Conservation (phyloP, 208 protist genomes). For the Trypanosoma brucei region DNA sequence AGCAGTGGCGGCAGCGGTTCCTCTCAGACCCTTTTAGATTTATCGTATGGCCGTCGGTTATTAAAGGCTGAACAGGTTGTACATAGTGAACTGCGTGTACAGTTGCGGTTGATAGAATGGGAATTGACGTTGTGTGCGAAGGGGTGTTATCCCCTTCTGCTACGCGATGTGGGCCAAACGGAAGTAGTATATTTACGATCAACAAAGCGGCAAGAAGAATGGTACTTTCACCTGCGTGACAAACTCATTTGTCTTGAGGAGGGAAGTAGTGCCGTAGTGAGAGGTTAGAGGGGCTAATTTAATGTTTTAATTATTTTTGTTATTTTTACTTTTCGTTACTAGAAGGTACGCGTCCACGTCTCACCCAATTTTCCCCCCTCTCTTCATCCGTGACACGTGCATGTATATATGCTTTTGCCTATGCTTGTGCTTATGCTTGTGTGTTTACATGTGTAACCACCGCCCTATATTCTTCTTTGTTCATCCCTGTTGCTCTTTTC, state of each 20-base stretch:
- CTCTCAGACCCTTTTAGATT: neutral
- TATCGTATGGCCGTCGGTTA: slow-evolving; percentile 1
- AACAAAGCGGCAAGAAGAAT: slow-evolving; percentile 10
- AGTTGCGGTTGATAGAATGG: slow-evolving; percentile 13
- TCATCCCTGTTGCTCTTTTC: neutral
- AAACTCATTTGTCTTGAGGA: slow-evolving; percentile 13
- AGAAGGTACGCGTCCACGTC: too few relatives aligned
- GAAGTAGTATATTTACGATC: slow-evolving; percentile 10
- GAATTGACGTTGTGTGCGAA: slow-evolving; percentile 7
- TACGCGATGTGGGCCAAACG: slow-evolving; percentile 10
- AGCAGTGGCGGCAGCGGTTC: too few relatives aligned
- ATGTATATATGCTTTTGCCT: slow-evolving; percentile 2
- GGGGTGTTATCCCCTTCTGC: slow-evolving; percentile 12
- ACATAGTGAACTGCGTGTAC: slow-evolving; percentile 7
- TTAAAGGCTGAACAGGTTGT: slow-evolving; percentile 4
- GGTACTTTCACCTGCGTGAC: slow-evolving; percentile 16
- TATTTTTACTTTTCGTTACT: neutral
- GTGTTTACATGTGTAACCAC: neutral
- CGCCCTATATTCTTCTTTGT: neutral
- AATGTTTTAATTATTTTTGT: neutral
- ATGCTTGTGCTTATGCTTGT: slow-evolving; percentile 12
- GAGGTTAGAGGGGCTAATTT: neutral
- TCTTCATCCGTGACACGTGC: too few relatives aligned
- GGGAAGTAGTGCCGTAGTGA: slow-evolving; percentile 11
- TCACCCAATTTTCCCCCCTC: too few relatives aligned